These are phyloP conservation scores for Wickerhamiella kurtzmanii DNA, from an alignment of 805 yeast species.

Conservation along the genomic window DNA sequence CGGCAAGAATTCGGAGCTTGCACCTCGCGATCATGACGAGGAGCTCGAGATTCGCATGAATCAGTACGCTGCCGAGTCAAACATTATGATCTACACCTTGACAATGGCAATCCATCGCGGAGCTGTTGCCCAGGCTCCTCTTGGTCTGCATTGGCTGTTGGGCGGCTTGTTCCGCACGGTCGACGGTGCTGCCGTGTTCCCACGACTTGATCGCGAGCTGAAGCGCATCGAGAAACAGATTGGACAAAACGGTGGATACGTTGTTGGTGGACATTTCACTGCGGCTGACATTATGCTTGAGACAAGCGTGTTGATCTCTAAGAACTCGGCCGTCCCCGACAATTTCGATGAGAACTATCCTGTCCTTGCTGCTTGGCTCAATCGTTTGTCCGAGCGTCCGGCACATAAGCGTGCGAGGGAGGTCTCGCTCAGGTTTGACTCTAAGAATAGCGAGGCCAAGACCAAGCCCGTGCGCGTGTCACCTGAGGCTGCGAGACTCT, in stretches of 20 bases:
- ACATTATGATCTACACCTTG: constrained; percentile 39
- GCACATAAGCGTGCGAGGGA: constrained; percentile 4
- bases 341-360: constrained; percentile 11
- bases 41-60: constrained; percentile 36
- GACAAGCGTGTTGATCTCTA: constrained; percentile 5
- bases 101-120: constrained; percentile 27
- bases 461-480: background rate
- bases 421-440: background rate
- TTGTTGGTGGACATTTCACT: constrained; percentile 47
- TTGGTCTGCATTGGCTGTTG: constrained; percentile 26
- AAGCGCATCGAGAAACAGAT: constrained; percentile 32
- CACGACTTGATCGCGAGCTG: constrained; percentile 14
- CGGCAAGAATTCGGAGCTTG: constrained; percentile 29
- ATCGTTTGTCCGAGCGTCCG: constrained; percentile 9
- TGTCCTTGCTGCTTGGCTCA: constrained; percentile 12
- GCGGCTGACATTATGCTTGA: constrained; percentile 44
- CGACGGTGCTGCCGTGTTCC: background rate
- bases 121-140: constrained; percentile 18
- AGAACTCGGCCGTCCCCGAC: background rate
- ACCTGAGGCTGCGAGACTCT: background rate
- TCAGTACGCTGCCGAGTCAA: constrained; percentile 48
- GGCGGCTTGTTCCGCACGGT: constrained; percentile 34
- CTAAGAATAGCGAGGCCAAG: background rate
- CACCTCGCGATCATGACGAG: constrained; percentile 30
- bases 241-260: constrained; percentile 36